phyloP scores from a whole-genome alignment of 352 stramenopile genomes.

The Phytopythium montanum region DNA sequence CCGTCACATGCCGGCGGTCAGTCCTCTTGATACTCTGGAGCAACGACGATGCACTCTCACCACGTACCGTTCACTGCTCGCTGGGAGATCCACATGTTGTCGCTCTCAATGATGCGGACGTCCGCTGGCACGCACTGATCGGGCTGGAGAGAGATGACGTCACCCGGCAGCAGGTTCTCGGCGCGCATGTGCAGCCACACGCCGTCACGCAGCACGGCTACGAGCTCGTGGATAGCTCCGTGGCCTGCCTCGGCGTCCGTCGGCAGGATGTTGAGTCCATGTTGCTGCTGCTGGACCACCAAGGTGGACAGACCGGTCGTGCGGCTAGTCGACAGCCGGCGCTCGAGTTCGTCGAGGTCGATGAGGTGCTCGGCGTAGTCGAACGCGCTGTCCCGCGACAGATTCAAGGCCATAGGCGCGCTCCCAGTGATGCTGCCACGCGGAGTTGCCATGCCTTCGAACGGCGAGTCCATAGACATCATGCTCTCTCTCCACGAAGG shows the following conservation, averaged over 20 bases:
- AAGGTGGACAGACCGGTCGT: constrained; percentile 22
- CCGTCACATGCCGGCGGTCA: not conserved
- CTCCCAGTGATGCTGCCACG: not conserved
- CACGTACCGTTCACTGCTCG: constrained; percentile 24
- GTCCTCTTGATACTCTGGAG: too few relatives aligned
- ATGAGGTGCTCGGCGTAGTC: constrained; percentile 45
- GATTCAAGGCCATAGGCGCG: not conserved
- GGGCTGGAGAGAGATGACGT: constrained; percentile 46
- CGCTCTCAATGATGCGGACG: constrained; percentile 43
- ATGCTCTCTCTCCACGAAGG: not conserved
- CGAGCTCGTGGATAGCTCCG: constrained; percentile 50
- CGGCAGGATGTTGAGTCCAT: constrained; percentile 37
- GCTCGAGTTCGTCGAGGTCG: constrained; percentile 41
- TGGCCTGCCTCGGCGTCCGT: constrained; percentile 41
- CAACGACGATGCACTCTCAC: too few relatives aligned
- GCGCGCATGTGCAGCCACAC: constrained; percentile 55
- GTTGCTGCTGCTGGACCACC: constrained; percentile 22
- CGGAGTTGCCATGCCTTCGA: not conserved
- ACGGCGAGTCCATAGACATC: not conserved
- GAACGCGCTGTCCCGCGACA: not conserved
- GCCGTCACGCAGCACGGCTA: constrained; percentile 45
- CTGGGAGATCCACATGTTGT: constrained; percentile 45
- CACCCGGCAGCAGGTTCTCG: constrained; percentile 43
- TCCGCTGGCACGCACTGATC: constrained; percentile 49
- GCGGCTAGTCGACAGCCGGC: constrained; percentile 32